Evolutionary conservation across 495 filamentous ascomycete genomes (phyloP), one percentile per base, ranked within the genome.

Genomic region (Penicillium lagena): DNA sequence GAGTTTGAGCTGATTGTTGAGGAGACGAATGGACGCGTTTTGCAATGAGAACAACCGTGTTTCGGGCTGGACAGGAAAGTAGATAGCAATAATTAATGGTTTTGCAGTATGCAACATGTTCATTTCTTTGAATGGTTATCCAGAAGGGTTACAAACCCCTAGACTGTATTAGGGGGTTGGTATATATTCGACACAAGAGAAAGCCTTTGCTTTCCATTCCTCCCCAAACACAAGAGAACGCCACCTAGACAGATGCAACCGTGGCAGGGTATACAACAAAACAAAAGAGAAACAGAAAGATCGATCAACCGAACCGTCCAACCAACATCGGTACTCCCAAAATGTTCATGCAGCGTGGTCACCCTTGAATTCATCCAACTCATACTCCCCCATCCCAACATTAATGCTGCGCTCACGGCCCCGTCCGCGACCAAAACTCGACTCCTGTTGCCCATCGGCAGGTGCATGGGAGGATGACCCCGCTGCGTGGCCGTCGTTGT

Each of bases 281-380:
- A 39, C 40, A 45, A 44, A 42, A 44, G 17, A 47, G 39, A 41
- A 45, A 39, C 35, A 36, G 4, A 40, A 37, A 46, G 30, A 9
- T 37, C 3, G 29, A 34, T 17, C 22, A 45, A 12, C 9, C 9
- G 11, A 41, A 12, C 4, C 22, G 22, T 6, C 22, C 22, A 22
- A 22, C 22, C 22, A 22, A 22, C 22, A 22, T 22, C 22, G 22
- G 22, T 22, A 22, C 22, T 22, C 32, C 42, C 35, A 12, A 43
- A 32, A n/a, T 40, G 22, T 40, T 64, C 40, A 72, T 57, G 67
- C 67, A 39, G 60, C 58, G 35, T 52, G 58, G 45, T 63, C 69
- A 29, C 52, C 71, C 46, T 72, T 77, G 75, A 83, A 75, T 9
- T 67, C 72, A 41, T 85, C 81, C 89, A 95, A 85, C 65, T 95